Base-by-base conservation (phyloP, 768 basidiomycete genomes). In the Asterophora lycoperdoides region DNA sequence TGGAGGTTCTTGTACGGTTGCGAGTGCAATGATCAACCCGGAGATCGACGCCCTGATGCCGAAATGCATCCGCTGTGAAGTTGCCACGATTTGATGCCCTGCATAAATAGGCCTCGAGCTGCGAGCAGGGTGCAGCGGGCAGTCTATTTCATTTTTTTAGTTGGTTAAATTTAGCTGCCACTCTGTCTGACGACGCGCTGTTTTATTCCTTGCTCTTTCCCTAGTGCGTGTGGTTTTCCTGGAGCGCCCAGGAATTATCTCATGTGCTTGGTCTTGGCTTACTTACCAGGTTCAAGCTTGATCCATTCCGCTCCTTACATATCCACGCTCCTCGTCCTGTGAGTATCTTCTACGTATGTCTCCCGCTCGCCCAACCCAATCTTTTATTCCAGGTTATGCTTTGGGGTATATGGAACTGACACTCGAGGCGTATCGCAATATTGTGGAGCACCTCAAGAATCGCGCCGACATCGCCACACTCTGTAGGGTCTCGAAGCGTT, bases 401-500 rank as follows among this genome's bases (percentile, higher is more conserved):
- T 53, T 55, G 49, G 51, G 45, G 55, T 72, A 65, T 57, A 83
- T 83, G 84, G 78, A 77, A 59, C 60, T 81, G 53, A 78, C 82
- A 51, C 66, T 73, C 64, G 81, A 83, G 70, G 73, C 71, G 44
- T 81, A 77, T 68, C 75, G 72, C 65, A 72, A 73, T 58, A 77
- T 86, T 59, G 77, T 78, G 36, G 73, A 72, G 57, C 59, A 76
- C 64, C 71, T 80, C 53, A 70, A 63, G 46, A 77, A 64, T 56
- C 78, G 74, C 41, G 60, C 69, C 56, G 82, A 84, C 60, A 69
- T 86, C 47, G 76, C 74, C 51, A 56, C 69, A 14, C 73, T 86
- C 29, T 82, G 78, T 63, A 68, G 74, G 55, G 83, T 85, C 19
- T 83, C 75, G 51, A 78, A 70, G 58, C 62, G 64, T 11, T 83